A percentile compares a stretch with the other conserved stretches of the same genome.
Evolutionary conservation across 352 stramenopile genomes (phyloP).

Genomic region (Pythium aristosporum): DNA sequence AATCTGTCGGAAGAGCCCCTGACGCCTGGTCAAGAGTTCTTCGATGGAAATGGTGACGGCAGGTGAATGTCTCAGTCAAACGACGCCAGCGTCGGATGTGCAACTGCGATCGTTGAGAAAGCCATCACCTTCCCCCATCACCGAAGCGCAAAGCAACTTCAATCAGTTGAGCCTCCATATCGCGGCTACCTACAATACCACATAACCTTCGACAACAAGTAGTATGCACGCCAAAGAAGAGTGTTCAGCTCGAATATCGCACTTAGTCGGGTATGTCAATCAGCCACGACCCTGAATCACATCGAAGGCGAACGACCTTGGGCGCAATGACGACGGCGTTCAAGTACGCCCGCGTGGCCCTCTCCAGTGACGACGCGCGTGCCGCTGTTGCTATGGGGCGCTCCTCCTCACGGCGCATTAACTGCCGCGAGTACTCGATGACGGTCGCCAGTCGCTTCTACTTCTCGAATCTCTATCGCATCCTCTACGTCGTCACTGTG

Average conservation of each 20-base stretch:
- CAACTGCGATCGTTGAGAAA: too few relatives aligned
- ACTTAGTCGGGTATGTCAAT: slow-evolving; percentile 10
- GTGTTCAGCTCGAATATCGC: slow-evolving; percentile 14
- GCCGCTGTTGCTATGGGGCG: background rate
- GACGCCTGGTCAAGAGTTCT: too few relatives aligned
- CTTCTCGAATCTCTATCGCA: slow-evolving; percentile 75
- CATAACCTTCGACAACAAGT: background rate
- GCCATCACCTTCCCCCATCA: too few relatives aligned
- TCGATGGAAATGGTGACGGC: too few relatives aligned
- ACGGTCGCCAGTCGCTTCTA: slow-evolving; percentile 79
- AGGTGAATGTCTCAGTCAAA: too few relatives aligned
- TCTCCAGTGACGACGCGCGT: slow-evolving; percentile 7
- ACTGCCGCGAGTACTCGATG: slow-evolving; percentile 70
- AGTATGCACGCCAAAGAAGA: background rate
- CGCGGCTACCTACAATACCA: background rate
- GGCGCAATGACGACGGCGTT: slow-evolving; percentile 16
- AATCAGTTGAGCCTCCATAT: background rate
- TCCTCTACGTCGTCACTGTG: slow-evolving; percentile 84
- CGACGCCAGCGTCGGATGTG: too few relatives aligned
- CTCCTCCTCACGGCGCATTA: slow-evolving; percentile 35
- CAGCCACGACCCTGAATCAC: background rate
- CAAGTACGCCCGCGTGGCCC: slow-evolving; percentile 23
- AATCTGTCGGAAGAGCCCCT: too few relatives aligned
- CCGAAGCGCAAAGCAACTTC: background rate
- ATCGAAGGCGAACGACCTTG: background rate